Conservation (phyloP, 148 eudicot species). For the Chenopodium berlandieri region DNA sequence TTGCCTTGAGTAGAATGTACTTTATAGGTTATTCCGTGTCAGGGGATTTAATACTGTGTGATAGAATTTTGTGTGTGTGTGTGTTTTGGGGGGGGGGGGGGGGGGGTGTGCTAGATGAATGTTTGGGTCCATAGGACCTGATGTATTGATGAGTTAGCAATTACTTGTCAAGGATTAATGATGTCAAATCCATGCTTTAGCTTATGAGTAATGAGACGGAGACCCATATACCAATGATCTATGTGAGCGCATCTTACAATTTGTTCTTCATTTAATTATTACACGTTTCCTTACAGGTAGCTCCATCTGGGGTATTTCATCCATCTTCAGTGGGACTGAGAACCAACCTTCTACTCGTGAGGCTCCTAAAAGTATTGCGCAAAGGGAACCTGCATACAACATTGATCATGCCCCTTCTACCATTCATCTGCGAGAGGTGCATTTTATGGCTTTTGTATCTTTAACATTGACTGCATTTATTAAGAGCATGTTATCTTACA, state of each 20-base stretch:
- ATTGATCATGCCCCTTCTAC: conserved; percentile 32
- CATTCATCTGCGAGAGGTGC: conserved; percentile 52
- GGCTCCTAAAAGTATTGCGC: conserved; percentile 28
- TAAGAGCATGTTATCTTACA: background rate
- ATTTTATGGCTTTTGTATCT: background rate
- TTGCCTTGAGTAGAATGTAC: background rate
- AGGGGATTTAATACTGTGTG: too few species aligned
- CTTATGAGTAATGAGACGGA: conserved; percentile 12
- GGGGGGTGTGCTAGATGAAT: background rate
- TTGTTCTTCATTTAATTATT: too few species aligned
- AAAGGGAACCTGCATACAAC: conserved; percentile 35
- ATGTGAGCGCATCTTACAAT: background rate
- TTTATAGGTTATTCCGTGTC: background rate
- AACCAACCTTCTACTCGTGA: conserved; percentile 34
- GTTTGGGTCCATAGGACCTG: background rate
- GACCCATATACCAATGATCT: background rate
- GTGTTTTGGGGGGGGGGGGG: too few species aligned
- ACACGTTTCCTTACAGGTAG: conserved; percentile 13
- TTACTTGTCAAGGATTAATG: background rate
- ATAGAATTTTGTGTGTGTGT: too few species aligned
- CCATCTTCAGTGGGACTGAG: conserved; percentile 41
- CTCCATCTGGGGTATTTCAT: conserved; percentile 44
- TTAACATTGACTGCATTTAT: background rate
- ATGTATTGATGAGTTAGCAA: background rate
- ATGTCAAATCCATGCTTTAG: background rate